phyloP scores from a whole-genome alignment of 1,284 basidiomycete species.

The Coriolopsis trogii region DNA sequence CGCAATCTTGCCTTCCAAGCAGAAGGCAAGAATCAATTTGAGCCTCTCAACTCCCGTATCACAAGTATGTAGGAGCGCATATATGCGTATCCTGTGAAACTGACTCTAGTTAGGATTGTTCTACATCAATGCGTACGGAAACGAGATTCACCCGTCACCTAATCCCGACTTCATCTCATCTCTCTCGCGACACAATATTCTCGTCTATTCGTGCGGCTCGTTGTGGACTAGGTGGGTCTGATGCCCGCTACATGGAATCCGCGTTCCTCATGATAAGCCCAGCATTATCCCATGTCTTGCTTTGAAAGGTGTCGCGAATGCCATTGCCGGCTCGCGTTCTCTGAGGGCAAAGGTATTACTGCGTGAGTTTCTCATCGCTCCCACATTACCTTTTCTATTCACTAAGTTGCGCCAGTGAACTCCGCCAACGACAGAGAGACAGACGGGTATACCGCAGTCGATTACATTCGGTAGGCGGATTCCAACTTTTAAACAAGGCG shows the following conservation, averaged over 20 bases:
- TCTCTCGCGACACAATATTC: constrained; percentile 64
- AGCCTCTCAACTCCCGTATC: constrained; percentile 67
- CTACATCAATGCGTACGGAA: constrained; percentile 94
- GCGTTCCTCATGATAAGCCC: constrained; percentile 2
- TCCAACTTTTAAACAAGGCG: constrained; percentile 8
- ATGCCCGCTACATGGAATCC: too few relatives aligned
- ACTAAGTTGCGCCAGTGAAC: constrained; percentile 65
- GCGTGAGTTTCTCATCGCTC: constrained; percentile 46
- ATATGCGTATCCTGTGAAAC: too few relatives aligned
- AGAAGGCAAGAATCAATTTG: constrained; percentile 53
- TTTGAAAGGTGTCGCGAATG: constrained; percentile 78
- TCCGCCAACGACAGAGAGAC: constrained; percentile 92
- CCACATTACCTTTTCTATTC: background rate
- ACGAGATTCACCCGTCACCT: constrained; percentile 87
- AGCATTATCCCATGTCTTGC: constrained; percentile 91
- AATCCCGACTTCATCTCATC: constrained; percentile 81
- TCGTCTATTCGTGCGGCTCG: constrained; percentile 93
- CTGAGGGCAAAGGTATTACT: constrained; percentile 86
- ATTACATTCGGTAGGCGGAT: constrained; percentile 72
- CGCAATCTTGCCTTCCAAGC: constrained; percentile 75
- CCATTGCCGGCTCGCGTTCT: constrained; percentile 76
- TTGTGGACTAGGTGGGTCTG: constrained; percentile 82
- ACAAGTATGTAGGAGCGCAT: constrained; percentile 64
- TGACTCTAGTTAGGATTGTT: constrained; percentile 60
- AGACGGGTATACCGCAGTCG: constrained; percentile 78